A percentile compares a stretch with the other conserved stretches of the same genome.
Evolutionary conservation across 75 land plant genomes (phyloP).

Genomic region (Pinus taeda): DNA sequence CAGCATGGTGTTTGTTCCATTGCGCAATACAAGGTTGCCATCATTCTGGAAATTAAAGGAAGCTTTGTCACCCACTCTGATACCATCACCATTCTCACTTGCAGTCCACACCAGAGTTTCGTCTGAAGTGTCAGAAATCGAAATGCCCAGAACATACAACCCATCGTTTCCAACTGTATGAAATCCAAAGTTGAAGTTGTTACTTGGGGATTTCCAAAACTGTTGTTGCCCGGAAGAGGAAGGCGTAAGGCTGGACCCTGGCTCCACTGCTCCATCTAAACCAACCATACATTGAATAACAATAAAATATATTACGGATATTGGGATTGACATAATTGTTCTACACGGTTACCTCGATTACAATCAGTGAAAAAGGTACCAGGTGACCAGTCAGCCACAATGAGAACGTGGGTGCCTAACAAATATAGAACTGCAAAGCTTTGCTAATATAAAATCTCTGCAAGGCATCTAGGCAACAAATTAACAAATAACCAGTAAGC

Average conservation of each 20-base stretch:
- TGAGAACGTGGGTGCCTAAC: too few species aligned
- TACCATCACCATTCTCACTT: background rate
- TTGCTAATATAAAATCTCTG: too few species aligned
- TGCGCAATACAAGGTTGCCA: constrained; percentile 38
- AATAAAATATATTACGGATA: too few species aligned
- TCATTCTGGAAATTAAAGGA: constrained; percentile 16
- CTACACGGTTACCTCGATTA: too few species aligned
- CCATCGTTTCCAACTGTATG: background rate
- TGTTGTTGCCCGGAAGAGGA: background rate
- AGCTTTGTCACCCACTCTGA: constrained; percentile 17
- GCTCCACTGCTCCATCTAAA: background rate
- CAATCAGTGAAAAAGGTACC: too few species aligned
- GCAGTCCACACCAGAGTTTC: constrained; percentile 31
- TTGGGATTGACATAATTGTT: too few species aligned
- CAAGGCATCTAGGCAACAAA: too few species aligned
- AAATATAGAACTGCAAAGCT: too few species aligned
- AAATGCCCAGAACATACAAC: constrained; percentile 8
- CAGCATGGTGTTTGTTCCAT: constrained; percentile 26
- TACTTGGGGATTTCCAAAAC: constrained; percentile 37
- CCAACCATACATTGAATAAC: background rate
- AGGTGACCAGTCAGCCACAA: too few species aligned
- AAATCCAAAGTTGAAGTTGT: constrained; percentile 36
- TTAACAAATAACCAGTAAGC: too few species aligned
- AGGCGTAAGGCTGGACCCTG: constrained; percentile 3
- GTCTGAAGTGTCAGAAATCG: background rate